Conservation (phyloP, 352 stramenopile genomes). For the Peronospora destructor region DNA sequence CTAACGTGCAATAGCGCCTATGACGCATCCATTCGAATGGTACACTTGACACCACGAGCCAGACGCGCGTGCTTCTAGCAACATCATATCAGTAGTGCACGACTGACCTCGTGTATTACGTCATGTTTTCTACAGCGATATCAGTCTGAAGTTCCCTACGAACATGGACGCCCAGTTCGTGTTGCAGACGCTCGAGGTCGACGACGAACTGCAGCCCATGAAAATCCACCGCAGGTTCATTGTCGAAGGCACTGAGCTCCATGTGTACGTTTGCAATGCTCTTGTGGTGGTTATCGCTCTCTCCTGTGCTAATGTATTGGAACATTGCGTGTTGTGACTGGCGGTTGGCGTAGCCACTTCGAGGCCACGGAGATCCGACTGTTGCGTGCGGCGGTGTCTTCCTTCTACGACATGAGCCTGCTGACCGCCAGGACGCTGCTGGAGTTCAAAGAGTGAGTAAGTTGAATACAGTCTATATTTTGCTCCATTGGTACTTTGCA, state of each 20-base stretch:
- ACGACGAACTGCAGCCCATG: conserved; percentile 79
- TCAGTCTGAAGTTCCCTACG: conserved; percentile 59
- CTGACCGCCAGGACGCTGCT: conserved; percentile 67
- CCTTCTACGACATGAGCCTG: conserved; percentile 84
- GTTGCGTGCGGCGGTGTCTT: conserved; percentile 76
- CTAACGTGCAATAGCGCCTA: conserved; percentile 6
- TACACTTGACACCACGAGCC: conserved; percentile 13
- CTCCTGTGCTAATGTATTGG: conserved; percentile 1
- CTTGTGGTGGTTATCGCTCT: not conserved
- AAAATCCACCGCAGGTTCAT: conserved; percentile 76
- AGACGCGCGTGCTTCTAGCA: not conserved
- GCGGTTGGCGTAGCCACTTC: conserved; percentile 51
- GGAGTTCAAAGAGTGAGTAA: conserved; percentile 66
- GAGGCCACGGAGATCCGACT: conserved; percentile 77
- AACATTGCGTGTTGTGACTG: conserved; percentile 1
- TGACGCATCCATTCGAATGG: conserved; percentile 75
- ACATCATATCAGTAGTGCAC: not conserved
- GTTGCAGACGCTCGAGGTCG: conserved; percentile 78
- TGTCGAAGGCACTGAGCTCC: conserved; percentile 52
- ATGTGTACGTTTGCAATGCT: conserved; percentile 45
- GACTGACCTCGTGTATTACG: not conserved
- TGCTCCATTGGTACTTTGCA: no score
- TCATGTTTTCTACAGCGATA: conserved; percentile 29
- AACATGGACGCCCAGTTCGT: conserved; percentile 59
- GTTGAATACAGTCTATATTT: no score